Base-by-base conservation (phyloP, 768 basidiomycete species). In the Pseudohyphozyma bogoriensis region DNA sequence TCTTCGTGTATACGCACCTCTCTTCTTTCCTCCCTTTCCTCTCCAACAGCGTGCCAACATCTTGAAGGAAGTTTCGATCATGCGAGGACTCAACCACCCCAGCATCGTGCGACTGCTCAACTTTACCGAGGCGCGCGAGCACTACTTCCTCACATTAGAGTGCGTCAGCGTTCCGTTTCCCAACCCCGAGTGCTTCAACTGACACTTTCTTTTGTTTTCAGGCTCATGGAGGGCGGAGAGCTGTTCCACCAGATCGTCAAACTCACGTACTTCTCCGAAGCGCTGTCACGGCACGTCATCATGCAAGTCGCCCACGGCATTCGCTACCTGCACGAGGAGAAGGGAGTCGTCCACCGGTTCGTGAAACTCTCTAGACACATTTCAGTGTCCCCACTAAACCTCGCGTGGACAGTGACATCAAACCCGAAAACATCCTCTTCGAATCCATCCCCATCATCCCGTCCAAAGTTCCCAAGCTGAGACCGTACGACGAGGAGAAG, bases 181-280 rank as follows among this genome's bases (percentile, higher is more conserved):
- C 12, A 11, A 22, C 39, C 12, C 36, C n/a, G n/a, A n/a, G n/a
- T n/a, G n/a, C n/a, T n/a, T n/a, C 16, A 13, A 10, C 50, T 64
- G 32, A 32, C 42, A 13, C 24, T 35, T 24, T 29, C 47, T 26
- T 51, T 54, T 33, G 54, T 46, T 13, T 16, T 18, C 36, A 63
- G 56, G 93, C 89, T 97, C 49, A 87, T 96, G 90, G 87, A 86
- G 72, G 95, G 95, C 60, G 95, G 95, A 62, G 95, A 99, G 74
- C 79, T 99, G 3, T 99, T 99, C 78, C 91, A 96, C 72, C 92
- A 95, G 73, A 96, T 96, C 72, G 95, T 99, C 75, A 97, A 95
- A 73, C 81, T 97, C 63, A 99, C 95, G 4, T 99, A 97, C 75
- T 99, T 99, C 73, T 89, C 87, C 73, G 95, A 99, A 75, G 88